These are phyloP conservation scores for Handroanthus guayacan DNA, from an alignment of 257 asterid species.

Conservation along the genomic window DNA sequence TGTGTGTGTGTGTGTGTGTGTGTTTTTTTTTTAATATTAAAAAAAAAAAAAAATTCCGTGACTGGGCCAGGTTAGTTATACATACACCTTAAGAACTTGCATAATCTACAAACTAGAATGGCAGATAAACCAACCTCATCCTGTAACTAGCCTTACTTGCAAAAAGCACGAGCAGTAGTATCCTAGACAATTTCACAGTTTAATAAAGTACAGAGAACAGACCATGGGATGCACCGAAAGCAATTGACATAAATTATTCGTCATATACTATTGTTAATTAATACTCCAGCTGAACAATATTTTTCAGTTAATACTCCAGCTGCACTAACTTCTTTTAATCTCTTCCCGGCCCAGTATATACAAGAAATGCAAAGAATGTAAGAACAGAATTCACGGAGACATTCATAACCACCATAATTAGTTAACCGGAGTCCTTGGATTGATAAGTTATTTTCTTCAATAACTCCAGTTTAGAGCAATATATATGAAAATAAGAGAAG, in stretches of 20 bases:
- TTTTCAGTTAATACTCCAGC: neutral
- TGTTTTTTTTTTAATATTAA: too few species aligned
- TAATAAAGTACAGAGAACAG: neutral
- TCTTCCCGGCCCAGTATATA: slow-evolving; percentile 1
- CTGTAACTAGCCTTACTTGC: neutral
- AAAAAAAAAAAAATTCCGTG: too few species aligned
- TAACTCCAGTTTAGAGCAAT: neutral
- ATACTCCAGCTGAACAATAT: slow-evolving; percentile 6
- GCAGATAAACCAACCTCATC: neutral
- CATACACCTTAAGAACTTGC: neutral
- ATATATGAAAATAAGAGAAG: slow-evolving; percentile 26
- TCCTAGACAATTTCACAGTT: neutral
- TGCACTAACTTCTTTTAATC: neutral
- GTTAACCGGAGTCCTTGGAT: slow-evolving; percentile 10
- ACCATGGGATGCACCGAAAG: neutral
- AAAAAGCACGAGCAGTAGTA: neutral
- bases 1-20: too few species aligned
- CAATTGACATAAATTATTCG: neutral
- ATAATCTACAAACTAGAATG: slow-evolving; percentile 19
- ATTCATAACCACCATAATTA: slow-evolving; percentile 4
- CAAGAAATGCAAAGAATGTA: neutral
- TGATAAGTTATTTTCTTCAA: neutral
- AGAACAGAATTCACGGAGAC: neutral
- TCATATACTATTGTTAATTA: neutral
- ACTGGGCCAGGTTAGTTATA: neutral